Percentiles rank a stretch among this genome's conserved stretches.
Evolutionary conservation across 805 yeast genomes (phyloP).

Genomic region (Wickerhamomyces sydowiorum): DNA sequence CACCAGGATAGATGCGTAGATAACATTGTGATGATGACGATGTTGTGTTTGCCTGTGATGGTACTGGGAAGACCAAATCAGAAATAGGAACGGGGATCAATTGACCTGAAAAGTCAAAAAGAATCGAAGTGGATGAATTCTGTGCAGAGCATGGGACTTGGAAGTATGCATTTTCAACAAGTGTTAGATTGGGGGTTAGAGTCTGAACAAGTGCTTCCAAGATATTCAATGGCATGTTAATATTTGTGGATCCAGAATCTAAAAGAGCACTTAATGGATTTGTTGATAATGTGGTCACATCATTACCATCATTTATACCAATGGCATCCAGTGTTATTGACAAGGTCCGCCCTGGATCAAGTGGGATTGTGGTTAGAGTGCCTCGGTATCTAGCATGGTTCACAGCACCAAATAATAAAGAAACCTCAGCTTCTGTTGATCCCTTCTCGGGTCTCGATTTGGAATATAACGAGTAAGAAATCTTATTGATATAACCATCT

Average conservation of each 20-base stretch:
- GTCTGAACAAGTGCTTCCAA: conserved; percentile 13
- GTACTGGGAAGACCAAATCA: neutral
- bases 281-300: neutral
- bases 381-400: conserved; percentile 61
- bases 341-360: conserved; percentile 39
- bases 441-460: conserved; percentile 24
- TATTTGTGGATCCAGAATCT: conserved; percentile 38
- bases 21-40: neutral
- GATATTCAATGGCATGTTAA: conserved; percentile 37
- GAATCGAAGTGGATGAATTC: neutral
- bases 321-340: conserved; percentile 36
- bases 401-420: conserved; percentile 67
- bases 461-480: conserved; percentile 59
- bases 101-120: neutral
- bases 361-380: conserved; percentile 39
- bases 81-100: neutral
- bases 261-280: conserved; percentile 29
- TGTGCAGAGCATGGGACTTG: neutral
- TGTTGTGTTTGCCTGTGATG: neutral
- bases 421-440: conserved; percentile 35
- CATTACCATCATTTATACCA: conserved; percentile 1
- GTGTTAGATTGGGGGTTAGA: conserved; percentile 30
- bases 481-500: conserved; percentile 49
- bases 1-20: conserved; percentile 6
- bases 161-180: neutral